phyloP scores from a whole-genome alignment of 2,329 filamentous ascomycete genomes.

The Sordariomycetes sp. region DNA sequence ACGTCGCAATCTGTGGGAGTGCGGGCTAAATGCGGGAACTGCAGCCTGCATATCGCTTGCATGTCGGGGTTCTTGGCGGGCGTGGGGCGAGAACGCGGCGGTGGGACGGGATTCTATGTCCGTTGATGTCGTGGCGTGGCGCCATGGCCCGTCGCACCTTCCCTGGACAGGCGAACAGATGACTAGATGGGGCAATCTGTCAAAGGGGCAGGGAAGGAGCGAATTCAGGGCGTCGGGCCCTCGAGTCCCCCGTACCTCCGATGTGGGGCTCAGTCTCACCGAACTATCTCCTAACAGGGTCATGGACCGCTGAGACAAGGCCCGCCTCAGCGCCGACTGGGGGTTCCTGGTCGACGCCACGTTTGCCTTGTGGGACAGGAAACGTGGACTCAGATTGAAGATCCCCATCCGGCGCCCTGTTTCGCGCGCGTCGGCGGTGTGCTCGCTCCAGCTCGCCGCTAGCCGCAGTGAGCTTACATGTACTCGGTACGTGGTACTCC shows the following conservation, averaged over 20 bases:
- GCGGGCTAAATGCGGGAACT: not conserved
- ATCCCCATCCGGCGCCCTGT: not conserved
- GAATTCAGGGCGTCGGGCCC: not conserved
- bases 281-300: no score
- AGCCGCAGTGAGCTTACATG: no score
- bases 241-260: not conserved
- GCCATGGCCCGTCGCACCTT: not conserved
- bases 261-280: no score
- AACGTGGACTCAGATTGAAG: not conserved
- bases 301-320: no score
- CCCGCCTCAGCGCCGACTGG: no score
- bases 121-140: not conserved
- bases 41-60: not conserved
- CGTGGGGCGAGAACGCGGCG: not conserved
- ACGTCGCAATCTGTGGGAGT: conserved; percentile 1
- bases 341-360: not conserved
- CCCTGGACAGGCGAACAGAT: not conserved
- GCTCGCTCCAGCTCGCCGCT: not conserved
- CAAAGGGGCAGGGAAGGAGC: not conserved
- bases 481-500: no score
- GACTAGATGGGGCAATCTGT: not conserved
- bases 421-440: not conserved
- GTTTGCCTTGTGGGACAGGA: not conserved
- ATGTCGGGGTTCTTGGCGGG: not conserved
- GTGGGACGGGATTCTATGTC: not conserved